These are phyloP conservation scores for Cryptococcus jaspeensis DNA, from an alignment of 1,284 basidiomycete species.

Conservation along the genomic window DNA sequence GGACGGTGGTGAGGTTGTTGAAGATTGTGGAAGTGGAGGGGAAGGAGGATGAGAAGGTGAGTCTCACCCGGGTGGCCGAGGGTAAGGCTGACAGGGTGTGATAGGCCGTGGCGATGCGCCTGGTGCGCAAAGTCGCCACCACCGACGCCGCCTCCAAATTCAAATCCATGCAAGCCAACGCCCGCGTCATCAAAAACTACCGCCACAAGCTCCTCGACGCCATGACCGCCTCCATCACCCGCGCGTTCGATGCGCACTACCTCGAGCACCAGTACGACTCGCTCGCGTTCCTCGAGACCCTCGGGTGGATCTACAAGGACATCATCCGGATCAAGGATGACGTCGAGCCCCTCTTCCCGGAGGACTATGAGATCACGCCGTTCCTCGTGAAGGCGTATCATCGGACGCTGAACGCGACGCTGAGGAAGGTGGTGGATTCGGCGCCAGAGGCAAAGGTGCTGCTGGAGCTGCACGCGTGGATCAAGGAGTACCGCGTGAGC, in stretches of 20 bases:
- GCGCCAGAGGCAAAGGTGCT: conserved; percentile 85
- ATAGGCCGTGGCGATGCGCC: conserved; percentile 84
- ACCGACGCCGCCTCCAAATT: conserved; percentile 85
- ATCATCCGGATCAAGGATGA: conserved; percentile 85
- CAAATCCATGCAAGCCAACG: conserved; percentile 87
- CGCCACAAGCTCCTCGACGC: conserved; percentile 82
- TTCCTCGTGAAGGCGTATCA: conserved; percentile 89
- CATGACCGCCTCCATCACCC: conserved; percentile 74
- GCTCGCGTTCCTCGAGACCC: conserved; percentile 69
- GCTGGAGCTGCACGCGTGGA: conserved; percentile 83
- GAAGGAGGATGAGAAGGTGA: conserved; percentile 88
- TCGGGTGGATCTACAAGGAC: conserved; percentile 92
- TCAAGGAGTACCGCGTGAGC: conserved; percentile 90
- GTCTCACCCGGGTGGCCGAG: conserved; percentile 8
- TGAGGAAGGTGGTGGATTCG: conserved; percentile 69
- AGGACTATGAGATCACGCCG: conserved; percentile 81
- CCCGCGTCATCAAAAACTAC: conserved; percentile 93
- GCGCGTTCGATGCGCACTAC: conserved; percentile 70
- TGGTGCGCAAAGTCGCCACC: conserved; percentile 89
- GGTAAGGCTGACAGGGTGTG: neutral
- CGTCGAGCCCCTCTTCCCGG: conserved; percentile 87
- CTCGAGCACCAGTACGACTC: conserved; percentile 64
- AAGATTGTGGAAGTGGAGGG: conserved; percentile 95
- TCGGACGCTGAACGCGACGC: conserved; percentile 73
- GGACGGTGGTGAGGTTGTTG: conserved; percentile 84